Conservation (phyloP, 2,329 filamentous ascomycete genomes). For the Arthrocladium fulminans region DNA sequence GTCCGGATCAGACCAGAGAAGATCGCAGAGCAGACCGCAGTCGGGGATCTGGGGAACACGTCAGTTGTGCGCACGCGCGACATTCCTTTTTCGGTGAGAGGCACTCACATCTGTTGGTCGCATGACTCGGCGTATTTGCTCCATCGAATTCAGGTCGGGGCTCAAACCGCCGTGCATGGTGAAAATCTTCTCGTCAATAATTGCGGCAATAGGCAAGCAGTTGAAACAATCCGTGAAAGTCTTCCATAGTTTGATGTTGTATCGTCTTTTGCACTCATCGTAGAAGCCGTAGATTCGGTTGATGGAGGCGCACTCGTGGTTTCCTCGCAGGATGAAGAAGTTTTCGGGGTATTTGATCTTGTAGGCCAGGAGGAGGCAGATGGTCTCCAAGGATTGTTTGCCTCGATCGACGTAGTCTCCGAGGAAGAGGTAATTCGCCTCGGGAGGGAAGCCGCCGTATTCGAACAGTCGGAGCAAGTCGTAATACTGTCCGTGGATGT, state of each 20-base stretch:
- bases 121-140: conserved; percentile 98
- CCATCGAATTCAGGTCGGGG: conserved; percentile 97
- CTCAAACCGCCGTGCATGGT: conserved; percentile 98
- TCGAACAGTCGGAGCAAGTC: conserved; percentile 95
- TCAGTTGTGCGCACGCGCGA: too few relatives aligned
- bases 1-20: conserved; percentile 97
- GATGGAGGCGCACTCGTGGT: conserved; percentile 98
- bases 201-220: conserved; percentile 93
- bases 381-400: conserved; percentile 98
- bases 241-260: conserved; percentile 99
- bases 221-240: conserved; percentile 99
- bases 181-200: conserved; percentile 99
- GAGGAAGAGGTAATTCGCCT: conserved; percentile 98
- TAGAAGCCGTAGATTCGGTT: conserved; percentile 99
- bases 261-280: conserved; percentile 97
- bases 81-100: not conserved
- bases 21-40: conserved; percentile 92
- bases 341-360: conserved; percentile 99
- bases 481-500: conserved; percentile 99
- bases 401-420: conserved; percentile 98
- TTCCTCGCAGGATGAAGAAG: conserved; percentile 96
- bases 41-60: conserved; percentile 70
- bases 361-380: conserved; percentile 91
- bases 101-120: conserved; percentile 89
- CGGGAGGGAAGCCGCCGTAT: conserved; percentile 94